Percentiles rank a stretch among this genome's conserved stretches.
Conservation (phyloP, 306 rosid genomes). For the Sicyos edulis region DNA sequence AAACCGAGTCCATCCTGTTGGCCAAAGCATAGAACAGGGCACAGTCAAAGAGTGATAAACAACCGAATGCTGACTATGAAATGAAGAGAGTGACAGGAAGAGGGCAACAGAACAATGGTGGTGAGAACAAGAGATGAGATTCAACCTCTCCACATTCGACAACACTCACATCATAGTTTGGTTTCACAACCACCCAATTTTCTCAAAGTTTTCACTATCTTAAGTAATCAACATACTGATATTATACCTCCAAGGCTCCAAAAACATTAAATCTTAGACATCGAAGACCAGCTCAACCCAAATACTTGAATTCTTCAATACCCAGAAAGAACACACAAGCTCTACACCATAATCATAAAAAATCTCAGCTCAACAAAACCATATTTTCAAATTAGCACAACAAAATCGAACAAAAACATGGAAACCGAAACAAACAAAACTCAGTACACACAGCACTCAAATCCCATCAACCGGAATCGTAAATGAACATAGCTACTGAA, state of each 20-base stretch:
- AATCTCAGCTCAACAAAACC: neutral
- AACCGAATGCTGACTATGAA: slow-evolving; percentile 11
- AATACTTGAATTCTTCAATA: neutral
- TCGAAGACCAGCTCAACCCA: neutral
- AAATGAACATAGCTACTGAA: neutral
- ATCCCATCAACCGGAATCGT: slow-evolving; percentile 2
- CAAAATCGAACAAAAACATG: neutral
- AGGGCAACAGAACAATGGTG: neutral
- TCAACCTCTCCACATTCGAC: neutral
- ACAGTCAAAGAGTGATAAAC: neutral
- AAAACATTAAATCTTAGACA: neutral
- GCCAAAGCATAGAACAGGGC: slow-evolving; percentile 25
- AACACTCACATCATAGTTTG: neutral
- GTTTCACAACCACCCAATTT: neutral
- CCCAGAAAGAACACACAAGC: neutral
- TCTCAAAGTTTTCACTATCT: neutral
- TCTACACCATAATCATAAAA: neutral
- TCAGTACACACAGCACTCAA: neutral
- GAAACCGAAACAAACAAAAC: neutral
- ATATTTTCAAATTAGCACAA: neutral
- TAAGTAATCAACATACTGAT: neutral
- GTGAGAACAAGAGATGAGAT: neutral
- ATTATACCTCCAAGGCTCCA: neutral
- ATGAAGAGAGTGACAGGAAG: neutral
- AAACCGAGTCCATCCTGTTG: slow-evolving; percentile 47